phyloP scores from a whole-genome alignment of 805 yeast species.

The Candida patagonica region DNA sequence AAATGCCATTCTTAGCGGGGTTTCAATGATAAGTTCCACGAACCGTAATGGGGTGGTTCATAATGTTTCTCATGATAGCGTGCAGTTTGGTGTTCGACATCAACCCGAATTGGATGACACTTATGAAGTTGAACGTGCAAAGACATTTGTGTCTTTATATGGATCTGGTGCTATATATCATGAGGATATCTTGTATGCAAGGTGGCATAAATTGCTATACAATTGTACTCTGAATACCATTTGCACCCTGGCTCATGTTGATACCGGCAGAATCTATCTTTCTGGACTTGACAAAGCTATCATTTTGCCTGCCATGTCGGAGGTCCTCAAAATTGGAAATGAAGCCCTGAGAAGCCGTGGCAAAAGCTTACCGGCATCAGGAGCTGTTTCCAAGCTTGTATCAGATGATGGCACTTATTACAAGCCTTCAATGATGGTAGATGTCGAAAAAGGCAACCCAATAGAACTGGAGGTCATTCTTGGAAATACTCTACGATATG shows the following conservation, averaged over 20 bases:
- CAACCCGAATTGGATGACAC: conserved; percentile 34
- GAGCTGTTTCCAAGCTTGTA: conserved; percentile 42
- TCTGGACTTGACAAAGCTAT: conserved; percentile 36
- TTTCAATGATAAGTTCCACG: conserved; percentile 54
- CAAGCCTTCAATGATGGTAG: conserved; percentile 68
- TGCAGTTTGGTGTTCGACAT: conserved; percentile 36
- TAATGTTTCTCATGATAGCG: conserved; percentile 44
- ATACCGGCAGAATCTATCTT: conserved; percentile 44
- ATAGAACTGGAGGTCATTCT: conserved; percentile 65
- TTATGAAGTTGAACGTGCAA: conserved; percentile 36
- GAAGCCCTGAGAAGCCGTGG: conserved; percentile 1
- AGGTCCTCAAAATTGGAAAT: conserved; percentile 54
- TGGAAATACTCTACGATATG: conserved; percentile 52
- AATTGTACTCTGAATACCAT: conserved; percentile 59
- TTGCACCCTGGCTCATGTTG: conserved; percentile 49
- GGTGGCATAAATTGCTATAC: conserved; percentile 64
- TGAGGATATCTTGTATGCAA: conserved; percentile 39
- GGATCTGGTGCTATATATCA: conserved; percentile 21
- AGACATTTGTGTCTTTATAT: conserved; percentile 32
- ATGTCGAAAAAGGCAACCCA: conserved; percentile 53
- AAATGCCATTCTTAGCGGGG: conserved; percentile 49
- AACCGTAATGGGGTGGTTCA: conserved; percentile 40
- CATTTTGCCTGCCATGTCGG: conserved; percentile 56
- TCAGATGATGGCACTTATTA: conserved; percentile 52
- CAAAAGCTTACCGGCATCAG: conserved; percentile 34